These are phyloP conservation scores for Phytomonas sp. DNA, from an alignment of 208 protist genomes.

Conservation along the genomic window DNA sequence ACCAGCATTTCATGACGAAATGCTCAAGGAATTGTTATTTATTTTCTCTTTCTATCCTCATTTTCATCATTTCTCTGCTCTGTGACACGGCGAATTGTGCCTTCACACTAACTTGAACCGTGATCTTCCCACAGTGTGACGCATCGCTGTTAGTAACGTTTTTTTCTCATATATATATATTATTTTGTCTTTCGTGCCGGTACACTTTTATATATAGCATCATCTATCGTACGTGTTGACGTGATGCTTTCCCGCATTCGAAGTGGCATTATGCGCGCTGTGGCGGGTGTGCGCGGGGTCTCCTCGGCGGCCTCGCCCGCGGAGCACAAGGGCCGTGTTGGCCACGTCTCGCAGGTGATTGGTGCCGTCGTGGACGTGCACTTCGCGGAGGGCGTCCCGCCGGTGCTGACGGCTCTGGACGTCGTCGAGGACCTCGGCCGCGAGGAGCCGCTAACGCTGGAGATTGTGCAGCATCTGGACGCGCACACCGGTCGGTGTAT, in stretches of 20 bases:
- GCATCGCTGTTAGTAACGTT: neutral
- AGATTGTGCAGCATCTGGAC: conserved; percentile 96
- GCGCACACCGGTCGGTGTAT: conserved; percentile 96
- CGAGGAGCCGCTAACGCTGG: conserved; percentile 90
- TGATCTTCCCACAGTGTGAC: neutral
- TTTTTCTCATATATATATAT: neutral
- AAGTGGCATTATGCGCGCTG: conserved; percentile 35
- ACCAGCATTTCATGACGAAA: neutral
- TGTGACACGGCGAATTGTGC: neutral
- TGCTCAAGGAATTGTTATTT: neutral
- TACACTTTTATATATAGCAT: conserved; percentile 10
- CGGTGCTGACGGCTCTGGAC: conserved; percentile 95
- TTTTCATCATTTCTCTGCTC: neutral
- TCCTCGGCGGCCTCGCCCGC: conserved; percentile 13
- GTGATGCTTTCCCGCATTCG: conserved; percentile 57
- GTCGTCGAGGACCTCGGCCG: conserved; percentile 78
- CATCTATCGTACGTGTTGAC: conserved; percentile 4
- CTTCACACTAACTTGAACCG: neutral
- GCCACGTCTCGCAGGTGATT: conserved; percentile 93
- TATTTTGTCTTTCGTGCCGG: conserved; percentile 8
- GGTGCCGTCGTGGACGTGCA: conserved; percentile 98
- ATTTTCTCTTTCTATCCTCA: neutral
- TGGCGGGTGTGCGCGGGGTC: conserved; percentile 19
- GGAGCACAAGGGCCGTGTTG: conserved; percentile 78
- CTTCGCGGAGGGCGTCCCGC: conserved; percentile 93